phyloP scores from a whole-genome alignment of 805 yeast species.

The Wickerhamiella slavikovae region DNA sequence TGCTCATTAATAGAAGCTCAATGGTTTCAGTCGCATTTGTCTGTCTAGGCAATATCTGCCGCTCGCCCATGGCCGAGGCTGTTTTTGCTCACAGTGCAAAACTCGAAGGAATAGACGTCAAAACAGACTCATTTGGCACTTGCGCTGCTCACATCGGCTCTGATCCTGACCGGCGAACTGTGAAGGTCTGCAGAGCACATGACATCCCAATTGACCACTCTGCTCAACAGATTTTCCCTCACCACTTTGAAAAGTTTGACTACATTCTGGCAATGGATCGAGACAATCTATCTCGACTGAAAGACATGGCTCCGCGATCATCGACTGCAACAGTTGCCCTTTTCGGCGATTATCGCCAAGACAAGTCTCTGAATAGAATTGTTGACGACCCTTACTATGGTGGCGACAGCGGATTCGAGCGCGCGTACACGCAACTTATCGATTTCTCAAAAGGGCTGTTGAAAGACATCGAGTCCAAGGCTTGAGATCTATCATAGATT shows the following conservation, averaged over 20 bases:
- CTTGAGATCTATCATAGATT: too few species aligned
- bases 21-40: slow-evolving; percentile 54
- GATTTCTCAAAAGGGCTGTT: slow-evolving; percentile 62
- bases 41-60: slow-evolving; percentile 85
- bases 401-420: slow-evolving; percentile 63
- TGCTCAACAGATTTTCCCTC: slow-evolving; percentile 67
- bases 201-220: slow-evolving; percentile 55
- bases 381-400: slow-evolving; percentile 92
- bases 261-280: slow-evolving; percentile 40
- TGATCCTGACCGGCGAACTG: slow-evolving; percentile 57
- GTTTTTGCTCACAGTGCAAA: slow-evolving; percentile 51
- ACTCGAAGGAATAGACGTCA: slow-evolving; percentile 23
- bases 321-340: slow-evolving; percentile 31
- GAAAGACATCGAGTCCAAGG: slow-evolving; percentile 11
- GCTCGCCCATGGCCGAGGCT: slow-evolving; percentile 98
- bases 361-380: slow-evolving; percentile 27
- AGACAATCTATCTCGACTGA: slow-evolving; percentile 18
- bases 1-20: too few species aligned
- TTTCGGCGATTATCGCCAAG: slow-evolving; percentile 68
- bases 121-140: slow-evolving; percentile 76
- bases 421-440: slow-evolving; percentile 48
- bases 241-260: slow-evolving; percentile 32
- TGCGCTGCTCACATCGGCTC: slow-evolving; percentile 72
- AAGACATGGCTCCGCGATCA: slow-evolving; percentile 27
- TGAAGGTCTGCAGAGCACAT: slow-evolving; percentile 42